A percentile compares a stretch with the other conserved stretches of the same genome.
These are phyloP conservation scores for Desmodesmus armatus DNA, from an alignment of 139 green algal genomes.

Conservation along the genomic window DNA sequence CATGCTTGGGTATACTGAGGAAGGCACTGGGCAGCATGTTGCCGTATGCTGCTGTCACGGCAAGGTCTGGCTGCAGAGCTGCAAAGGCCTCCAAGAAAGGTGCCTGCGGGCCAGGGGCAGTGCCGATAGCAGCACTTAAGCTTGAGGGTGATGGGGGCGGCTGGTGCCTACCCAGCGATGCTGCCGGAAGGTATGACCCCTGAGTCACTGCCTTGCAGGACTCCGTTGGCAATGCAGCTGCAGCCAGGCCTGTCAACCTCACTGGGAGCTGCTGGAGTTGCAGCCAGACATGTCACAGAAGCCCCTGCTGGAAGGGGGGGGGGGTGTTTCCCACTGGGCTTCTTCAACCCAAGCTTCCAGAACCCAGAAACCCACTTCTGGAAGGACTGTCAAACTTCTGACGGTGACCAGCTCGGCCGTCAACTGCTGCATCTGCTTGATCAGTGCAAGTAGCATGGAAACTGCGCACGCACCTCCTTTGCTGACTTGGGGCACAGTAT, in stretches of 20 bases:
- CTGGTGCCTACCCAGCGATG: neutral
- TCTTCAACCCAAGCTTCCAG: neutral
- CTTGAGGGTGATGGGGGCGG: neutral
- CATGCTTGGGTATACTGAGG: slow-evolving; percentile 86
- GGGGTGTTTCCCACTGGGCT: too few species aligned
- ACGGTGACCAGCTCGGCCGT: neutral
- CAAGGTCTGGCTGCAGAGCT: slow-evolving; percentile 88
- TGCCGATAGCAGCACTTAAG: neutral
- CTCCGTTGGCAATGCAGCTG: neutral
- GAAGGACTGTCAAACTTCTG: neutral
- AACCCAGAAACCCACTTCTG: neutral
- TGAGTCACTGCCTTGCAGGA: neutral
- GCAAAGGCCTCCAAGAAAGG: slow-evolving; percentile 80
- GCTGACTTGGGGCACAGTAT: slow-evolving; percentile 68
- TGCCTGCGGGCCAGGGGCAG: slow-evolving; percentile 46
- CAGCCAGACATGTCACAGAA: neutral
- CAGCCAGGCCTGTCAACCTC: neutral
- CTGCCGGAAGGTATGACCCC: neutral
- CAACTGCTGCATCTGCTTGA: neutral
- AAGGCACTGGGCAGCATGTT: slow-evolving; percentile 95
- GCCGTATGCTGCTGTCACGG: slow-evolving; percentile 96
- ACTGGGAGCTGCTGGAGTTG: neutral
- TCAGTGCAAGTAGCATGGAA: neutral
- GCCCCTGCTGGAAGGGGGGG: too few species aligned
- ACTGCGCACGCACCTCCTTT: slow-evolving; percentile 27